Conservation (phyloP, 148 eudicot species). For the Vaccinium darrowii region DNA sequence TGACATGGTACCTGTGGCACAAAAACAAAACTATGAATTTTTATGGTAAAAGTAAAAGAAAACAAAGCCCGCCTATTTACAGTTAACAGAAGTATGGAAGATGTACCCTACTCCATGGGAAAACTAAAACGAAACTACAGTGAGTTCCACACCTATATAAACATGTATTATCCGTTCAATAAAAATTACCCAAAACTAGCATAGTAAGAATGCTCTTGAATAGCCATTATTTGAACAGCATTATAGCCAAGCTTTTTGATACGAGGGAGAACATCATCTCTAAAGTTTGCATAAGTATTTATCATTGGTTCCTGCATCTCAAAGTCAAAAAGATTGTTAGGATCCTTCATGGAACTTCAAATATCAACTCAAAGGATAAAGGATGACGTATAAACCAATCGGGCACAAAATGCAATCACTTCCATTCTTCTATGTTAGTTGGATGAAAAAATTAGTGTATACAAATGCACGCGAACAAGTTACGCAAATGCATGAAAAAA, state of each 20-base stretch:
- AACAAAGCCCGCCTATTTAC: conserved; percentile 8
- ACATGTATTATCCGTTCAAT: neutral
- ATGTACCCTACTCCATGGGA: conserved; percentile 5
- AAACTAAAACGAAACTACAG: neutral
- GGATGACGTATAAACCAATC: neutral
- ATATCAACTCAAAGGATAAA: neutral
- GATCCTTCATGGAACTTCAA: neutral
- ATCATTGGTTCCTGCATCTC: conserved; percentile 80
- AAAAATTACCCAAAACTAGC: conserved; percentile 91
- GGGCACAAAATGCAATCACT: neutral
- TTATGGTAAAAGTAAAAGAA: conserved; percentile 8
- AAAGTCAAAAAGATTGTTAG: conserved; percentile 15
- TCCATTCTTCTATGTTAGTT: neutral
- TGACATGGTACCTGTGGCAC: conserved; percentile 81
- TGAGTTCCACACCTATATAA: neutral
- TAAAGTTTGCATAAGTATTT: conserved; percentile 86
- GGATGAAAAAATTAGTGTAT: neutral
- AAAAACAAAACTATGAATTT: conserved; percentile 16
- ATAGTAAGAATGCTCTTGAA: conserved; percentile 97
- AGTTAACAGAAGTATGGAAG: neutral
- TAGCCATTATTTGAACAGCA: conserved; percentile 99
- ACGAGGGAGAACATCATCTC: conserved; percentile 97
- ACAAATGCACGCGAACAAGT: neutral
- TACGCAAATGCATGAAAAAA: neutral
- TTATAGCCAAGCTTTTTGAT: conserved; percentile 90